phyloP scores from a whole-genome alignment of 2,329 filamentous ascomycete species.

The Beauveria varroae region DNA sequence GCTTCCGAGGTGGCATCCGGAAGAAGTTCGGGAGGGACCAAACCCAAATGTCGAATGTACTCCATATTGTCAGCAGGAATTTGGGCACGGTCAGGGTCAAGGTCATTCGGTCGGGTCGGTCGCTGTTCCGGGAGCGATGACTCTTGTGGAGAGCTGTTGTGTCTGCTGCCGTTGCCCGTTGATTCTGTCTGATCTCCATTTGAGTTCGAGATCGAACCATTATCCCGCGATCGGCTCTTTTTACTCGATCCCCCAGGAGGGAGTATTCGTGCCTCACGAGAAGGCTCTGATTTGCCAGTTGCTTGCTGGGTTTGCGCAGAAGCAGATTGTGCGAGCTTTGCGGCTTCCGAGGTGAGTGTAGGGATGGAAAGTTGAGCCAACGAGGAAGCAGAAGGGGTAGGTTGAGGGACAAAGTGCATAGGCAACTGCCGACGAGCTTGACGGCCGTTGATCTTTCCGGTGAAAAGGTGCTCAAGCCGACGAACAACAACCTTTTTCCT shows the following conservation, averaged over 20 bases:
- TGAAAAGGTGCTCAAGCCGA: slow-evolving; percentile 73
- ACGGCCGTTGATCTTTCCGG: slow-evolving; percentile 52
- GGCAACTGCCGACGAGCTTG: slow-evolving; percentile 23
- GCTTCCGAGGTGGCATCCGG: slow-evolving; percentile 30
- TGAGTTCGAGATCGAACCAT: slow-evolving; percentile 38
- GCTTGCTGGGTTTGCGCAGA: neutral
- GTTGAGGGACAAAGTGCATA: slow-evolving; percentile 13
- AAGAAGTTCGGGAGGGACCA: slow-evolving; percentile 51
- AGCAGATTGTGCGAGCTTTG: neutral
- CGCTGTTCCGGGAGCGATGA: slow-evolving; percentile 56
- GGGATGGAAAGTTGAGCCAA: neutral
- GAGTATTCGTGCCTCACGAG: slow-evolving; percentile 44
- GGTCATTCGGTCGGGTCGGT: slow-evolving; percentile 66
- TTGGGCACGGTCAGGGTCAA: slow-evolving; percentile 72
- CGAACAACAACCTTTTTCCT: slow-evolving; percentile 72
- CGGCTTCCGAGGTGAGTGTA: neutral
- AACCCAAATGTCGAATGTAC: slow-evolving; percentile 68
- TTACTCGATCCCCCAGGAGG: slow-evolving; percentile 26
- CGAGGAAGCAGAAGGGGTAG: neutral
- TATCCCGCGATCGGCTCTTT: slow-evolving; percentile 35
- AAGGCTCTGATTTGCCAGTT: slow-evolving; percentile 23
- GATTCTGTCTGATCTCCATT: slow-evolving; percentile 40
- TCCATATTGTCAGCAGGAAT: slow-evolving; percentile 70
- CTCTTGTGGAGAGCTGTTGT: slow-evolving; percentile 34
- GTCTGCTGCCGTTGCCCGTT: slow-evolving; percentile 26